Percentiles rank a stretch among this genome's conserved stretches.
Conservation (phyloP, 2,329 filamentous ascomycete species). For the Pseudogymnoascus sp. region DNA sequence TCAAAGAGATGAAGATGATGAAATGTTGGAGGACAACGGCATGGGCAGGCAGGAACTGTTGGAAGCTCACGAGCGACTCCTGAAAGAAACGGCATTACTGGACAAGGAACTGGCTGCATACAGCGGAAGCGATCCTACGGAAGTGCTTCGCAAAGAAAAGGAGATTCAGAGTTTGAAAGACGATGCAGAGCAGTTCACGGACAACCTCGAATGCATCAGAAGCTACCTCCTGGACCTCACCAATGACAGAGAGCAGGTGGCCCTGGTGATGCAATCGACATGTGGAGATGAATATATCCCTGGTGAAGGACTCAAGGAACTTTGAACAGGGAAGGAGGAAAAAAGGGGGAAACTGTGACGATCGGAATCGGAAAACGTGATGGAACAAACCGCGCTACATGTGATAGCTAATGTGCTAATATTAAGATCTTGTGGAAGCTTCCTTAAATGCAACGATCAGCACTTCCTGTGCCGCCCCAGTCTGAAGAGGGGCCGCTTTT, state of each 20-base stretch:
- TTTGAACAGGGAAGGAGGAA: conserved; percentile 13
- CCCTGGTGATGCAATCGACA: conserved; percentile 27
- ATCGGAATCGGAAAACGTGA: neutral
- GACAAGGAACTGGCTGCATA: conserved; percentile 27
- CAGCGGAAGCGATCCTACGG: conserved; percentile 25
- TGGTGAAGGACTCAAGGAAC: conserved; percentile 36
- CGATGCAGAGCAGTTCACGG: conserved; percentile 25
- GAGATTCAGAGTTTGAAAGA: conserved; percentile 23
- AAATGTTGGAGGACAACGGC: conserved; percentile 23
- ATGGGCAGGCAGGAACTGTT: conserved; percentile 22
- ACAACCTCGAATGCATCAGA: conserved; percentile 26
- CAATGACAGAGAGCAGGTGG: conserved; percentile 29
- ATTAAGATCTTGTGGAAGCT: neutral
- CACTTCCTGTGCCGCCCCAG: neutral
- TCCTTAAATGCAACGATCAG: neutral
- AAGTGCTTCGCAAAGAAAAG: conserved; percentile 22
- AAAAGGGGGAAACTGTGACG: neutral
- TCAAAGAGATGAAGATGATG: conserved; percentile 26
- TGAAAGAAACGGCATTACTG: conserved; percentile 22
- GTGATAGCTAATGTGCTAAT: neutral
- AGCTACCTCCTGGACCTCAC: conserved; percentile 20
- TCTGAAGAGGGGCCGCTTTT: neutral
- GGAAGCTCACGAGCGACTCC: conserved; percentile 20
- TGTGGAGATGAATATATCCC: conserved; percentile 42
- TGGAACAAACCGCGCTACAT: neutral